A percentile compares a stretch with the other conserved stretches of the same genome.
Conservation (phyloP, 176 grass and related monocot genomes). For the Ampelocalamus luodianensis region DNA sequence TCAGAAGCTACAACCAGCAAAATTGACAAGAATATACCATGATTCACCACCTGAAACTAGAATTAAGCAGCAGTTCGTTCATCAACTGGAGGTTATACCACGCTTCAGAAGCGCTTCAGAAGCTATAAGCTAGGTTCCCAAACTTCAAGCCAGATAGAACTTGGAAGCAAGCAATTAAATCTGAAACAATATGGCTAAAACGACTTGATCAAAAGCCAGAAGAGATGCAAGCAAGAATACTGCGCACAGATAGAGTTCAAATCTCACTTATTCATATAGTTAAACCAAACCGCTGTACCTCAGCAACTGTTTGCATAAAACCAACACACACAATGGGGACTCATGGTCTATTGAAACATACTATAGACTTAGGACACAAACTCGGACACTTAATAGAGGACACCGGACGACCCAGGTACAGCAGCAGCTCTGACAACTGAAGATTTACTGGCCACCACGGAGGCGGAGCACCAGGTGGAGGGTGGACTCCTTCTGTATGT, state of each 20-base stretch:
- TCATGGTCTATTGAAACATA: neutral
- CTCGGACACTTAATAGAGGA: neutral
- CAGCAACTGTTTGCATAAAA: slow-evolving; percentile 1
- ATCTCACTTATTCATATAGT: slow-evolving; percentile 29
- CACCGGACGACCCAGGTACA: slow-evolving; percentile 7
- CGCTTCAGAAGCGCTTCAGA: neutral
- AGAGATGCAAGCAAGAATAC: neutral
- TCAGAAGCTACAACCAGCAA: neutral
- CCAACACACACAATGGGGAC: neutral
- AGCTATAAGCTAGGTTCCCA: neutral
- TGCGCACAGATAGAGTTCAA: neutral
- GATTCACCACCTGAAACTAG: neutral
- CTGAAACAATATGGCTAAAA: neutral
- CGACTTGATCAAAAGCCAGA: neutral
- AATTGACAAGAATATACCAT: neutral
- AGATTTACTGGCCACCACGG: slow-evolving; percentile 55
- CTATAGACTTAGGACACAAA: neutral
- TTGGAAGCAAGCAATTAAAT: neutral
- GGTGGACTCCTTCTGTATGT: slow-evolving; percentile 78
- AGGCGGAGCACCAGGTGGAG: slow-evolving; percentile 73
- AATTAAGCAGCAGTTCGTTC: neutral
- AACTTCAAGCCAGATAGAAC: neutral
- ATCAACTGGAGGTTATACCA: too few relatives aligned
- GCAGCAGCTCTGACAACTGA: neutral
- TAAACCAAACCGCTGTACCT: neutral